phyloP scores from a whole-genome alignment of 129 eudicot species.

The Helianthus annuus region DNA sequence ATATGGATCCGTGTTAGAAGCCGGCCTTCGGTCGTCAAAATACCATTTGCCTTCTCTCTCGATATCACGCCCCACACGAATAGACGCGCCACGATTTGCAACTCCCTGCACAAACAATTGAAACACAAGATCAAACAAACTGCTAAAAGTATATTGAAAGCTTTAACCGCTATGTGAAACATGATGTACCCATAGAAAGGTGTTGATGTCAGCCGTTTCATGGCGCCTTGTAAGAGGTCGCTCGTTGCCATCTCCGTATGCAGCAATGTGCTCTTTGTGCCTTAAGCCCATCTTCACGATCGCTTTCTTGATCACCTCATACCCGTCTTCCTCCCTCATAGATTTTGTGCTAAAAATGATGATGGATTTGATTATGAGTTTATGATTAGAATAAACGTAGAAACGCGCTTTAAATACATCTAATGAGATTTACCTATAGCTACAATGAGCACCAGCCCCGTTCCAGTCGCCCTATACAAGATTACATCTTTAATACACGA shows the following conservation, averaged over 20 bases:
- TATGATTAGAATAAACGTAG: neutral
- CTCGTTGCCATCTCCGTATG: constrained; percentile 12
- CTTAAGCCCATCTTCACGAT: constrained; percentile 2
- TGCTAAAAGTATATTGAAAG: too few relatives aligned
- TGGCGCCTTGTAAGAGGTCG: constrained; percentile 2
- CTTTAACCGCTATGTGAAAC: neutral
- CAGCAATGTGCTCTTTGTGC: constrained; percentile 17
- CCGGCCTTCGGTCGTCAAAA: constrained; percentile 6
- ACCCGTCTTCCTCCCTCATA: constrained; percentile 10
- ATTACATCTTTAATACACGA: neutral
- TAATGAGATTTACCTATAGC: neutral
- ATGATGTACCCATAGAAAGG: constrained; percentile 6
- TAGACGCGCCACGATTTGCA: constrained; percentile 2
- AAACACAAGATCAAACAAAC: neutral
- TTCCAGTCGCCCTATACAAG: constrained; percentile 11
- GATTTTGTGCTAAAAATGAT: constrained; percentile 14
- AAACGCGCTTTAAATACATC: neutral
- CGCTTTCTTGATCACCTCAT: constrained; percentile 1
- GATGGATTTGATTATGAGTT: neutral
- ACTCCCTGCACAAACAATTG: neutral
- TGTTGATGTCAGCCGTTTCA: constrained; percentile 13
- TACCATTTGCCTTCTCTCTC: constrained; percentile 9
- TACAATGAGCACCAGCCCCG: constrained; percentile 3
- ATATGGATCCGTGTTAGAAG: constrained; percentile 11
- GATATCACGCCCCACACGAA: neutral